phyloP scores from a whole-genome alignment of 108 stramenopile species.

The Pseudonitzschia multiseries region DNA sequence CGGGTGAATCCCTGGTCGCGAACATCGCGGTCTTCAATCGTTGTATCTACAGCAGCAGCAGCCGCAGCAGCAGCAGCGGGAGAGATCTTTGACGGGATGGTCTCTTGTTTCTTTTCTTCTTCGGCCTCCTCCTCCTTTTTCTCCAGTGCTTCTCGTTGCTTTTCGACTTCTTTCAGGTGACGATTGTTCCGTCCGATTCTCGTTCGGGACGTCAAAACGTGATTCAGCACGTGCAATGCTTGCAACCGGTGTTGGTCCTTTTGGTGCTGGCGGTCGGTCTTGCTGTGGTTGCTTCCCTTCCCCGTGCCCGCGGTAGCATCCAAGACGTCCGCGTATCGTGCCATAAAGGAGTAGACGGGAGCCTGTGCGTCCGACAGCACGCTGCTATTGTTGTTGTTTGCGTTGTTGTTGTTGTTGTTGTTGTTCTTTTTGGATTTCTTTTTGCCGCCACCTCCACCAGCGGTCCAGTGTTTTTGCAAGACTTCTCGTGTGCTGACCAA shows the following conservation, averaged over 20 bases:
- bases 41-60: constrained; percentile 25
- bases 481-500: constrained; percentile 16
- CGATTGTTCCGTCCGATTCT: constrained; percentile 68
- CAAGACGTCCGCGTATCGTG: constrained; percentile 48
- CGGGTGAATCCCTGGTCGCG: constrained; percentile 90
- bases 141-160: constrained; percentile 24
- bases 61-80: too few species aligned
- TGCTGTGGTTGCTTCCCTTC: constrained; percentile 4
- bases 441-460: background rate
- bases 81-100: background rate
- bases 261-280: constrained; percentile 33
- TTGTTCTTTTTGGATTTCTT: background rate
- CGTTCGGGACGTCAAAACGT: constrained; percentile 65
- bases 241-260: constrained; percentile 51
- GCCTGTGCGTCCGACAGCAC: constrained; percentile 19
- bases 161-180: constrained; percentile 44
- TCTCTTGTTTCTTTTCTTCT: background rate
- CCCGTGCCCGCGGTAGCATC: constrained; percentile 43
- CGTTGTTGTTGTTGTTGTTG: background rate
- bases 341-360: constrained; percentile 27
- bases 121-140: constrained; percentile 19
- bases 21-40: constrained; percentile 29
- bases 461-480: constrained; percentile 30
- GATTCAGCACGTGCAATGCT: constrained; percentile 73
- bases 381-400: too few species aligned